Conservation (phyloP, 805 yeast genomes). For the Kuraishia ogatae region DNA sequence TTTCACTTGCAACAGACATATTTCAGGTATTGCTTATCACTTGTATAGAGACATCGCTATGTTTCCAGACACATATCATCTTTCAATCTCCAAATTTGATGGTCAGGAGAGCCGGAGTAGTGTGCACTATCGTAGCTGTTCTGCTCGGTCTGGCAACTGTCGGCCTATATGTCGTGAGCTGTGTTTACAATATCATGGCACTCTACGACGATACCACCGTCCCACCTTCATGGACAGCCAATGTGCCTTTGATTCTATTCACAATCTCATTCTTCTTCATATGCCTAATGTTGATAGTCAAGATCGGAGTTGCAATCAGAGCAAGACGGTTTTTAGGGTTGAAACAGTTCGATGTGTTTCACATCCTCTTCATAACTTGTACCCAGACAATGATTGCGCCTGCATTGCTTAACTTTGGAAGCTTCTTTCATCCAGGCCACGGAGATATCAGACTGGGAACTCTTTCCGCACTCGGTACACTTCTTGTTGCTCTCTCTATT, state of each 20-base stretch:
- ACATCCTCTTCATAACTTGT: slow-evolving; percentile 72
- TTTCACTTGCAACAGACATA: slow-evolving; percentile 54
- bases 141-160: slow-evolving; percentile 45
- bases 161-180: slow-evolving; percentile 49
- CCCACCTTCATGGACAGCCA: slow-evolving; percentile 29
- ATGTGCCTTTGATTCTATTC: slow-evolving; percentile 53
- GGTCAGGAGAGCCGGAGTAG: slow-evolving; percentile 29
- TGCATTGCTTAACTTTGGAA: slow-evolving; percentile 52
- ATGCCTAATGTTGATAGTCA: slow-evolving; percentile 52
- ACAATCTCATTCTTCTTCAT: slow-evolving; percentile 59
- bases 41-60: slow-evolving; percentile 55
- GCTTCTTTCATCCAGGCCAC: slow-evolving; percentile 25
- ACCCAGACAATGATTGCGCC: slow-evolving; percentile 79
- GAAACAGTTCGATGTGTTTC: slow-evolving; percentile 75
- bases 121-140: slow-evolving; percentile 28
- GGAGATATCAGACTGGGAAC: slow-evolving; percentile 22
- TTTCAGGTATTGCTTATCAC: slow-evolving; percentile 52
- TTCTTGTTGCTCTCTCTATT: slow-evolving; percentile 61
- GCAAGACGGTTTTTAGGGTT: slow-evolving; percentile 72
- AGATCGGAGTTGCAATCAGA: slow-evolving; percentile 59
- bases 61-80: slow-evolving; percentile 65
- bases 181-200: slow-evolving; percentile 32
- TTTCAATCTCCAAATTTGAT: slow-evolving; percentile 45
- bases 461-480: slow-evolving; percentile 43
- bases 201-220: slow-evolving; percentile 15